Evolutionary conservation across 768 basidiomycete genomes (phyloP), one percentile per base, ranked within the genome.

Genomic region (Boletellus sp.): DNA sequence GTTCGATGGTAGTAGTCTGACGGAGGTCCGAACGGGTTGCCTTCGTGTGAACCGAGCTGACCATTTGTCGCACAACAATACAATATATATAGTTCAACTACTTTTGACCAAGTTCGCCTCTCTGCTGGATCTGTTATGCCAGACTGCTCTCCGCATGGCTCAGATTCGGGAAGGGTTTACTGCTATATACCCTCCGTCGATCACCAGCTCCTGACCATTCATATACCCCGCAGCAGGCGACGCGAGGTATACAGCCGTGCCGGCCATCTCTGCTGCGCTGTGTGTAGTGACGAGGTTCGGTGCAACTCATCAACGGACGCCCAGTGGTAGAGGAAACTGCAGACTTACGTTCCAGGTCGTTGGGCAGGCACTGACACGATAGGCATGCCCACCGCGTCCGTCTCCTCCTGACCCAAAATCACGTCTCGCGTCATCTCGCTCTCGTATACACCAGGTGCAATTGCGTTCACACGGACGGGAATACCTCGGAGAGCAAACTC

Each of bases 181-280:
- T 13, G 84, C 77, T 1, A 80, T 47, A 62, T 78, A 88, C 1
- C 88, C 86, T 24, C 90, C 89, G 58, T 92, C 89, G 32, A 90
- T 77, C 16, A 82, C 70, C 37, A 92, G 75, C 62, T 90, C 85
- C 61, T 90, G 88, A 12, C 89, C 89, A 53, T 85, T 86, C 53
- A 78, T 80, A 62, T 88, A 91, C 24, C 74, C 80, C 31, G 86
- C 87, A 3, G 87, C 85, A 10, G 72, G 78, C 10, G 87, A 88
- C 7, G 78, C 84, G 6, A 92, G 76, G 63, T 87, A 90, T 6
- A 91, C 75, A 0, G 72, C 87, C 9, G 88, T 87, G 8, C 85
- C 89, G 9, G 85, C 87, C 70, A 90, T 83, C 61, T 91, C 90
- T 52, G 78, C 73, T 1, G 76, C 80, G 37, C 88, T 90, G 45